Conservation (phyloP, 2,329 filamentous ascomycete genomes). For the Beauveria scarabaeidicola region DNA sequence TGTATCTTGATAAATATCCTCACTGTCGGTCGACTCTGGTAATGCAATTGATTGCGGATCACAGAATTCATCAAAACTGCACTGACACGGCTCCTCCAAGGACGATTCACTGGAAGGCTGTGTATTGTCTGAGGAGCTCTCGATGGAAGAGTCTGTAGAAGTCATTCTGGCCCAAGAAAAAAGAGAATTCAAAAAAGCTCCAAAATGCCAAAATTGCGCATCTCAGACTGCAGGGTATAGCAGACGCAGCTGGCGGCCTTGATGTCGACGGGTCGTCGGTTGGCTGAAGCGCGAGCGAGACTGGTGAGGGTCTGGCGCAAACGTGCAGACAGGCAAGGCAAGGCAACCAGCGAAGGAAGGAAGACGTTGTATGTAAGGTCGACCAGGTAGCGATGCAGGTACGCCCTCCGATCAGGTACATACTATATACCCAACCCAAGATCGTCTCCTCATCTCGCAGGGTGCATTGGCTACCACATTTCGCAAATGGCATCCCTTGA, state of each 20-base stretch:
- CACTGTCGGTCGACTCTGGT: conserved; percentile 4
- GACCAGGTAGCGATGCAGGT: neutral
- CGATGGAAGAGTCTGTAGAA: conserved; percentile 1
- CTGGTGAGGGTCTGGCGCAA: neutral
- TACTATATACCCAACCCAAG: neutral
- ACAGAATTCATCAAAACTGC: neutral
- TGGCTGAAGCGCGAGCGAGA: neutral
- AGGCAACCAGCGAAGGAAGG: neutral
- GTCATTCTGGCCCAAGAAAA: conserved; percentile 10
- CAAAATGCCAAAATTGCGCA: conserved; percentile 9
- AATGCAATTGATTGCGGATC: neutral
- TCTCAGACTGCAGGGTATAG: neutral
- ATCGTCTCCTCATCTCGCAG: neutral
- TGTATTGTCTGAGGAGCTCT: neutral
- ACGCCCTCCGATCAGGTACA: neutral
- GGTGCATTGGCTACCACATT: neutral
- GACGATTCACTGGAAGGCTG: conserved; percentile 1
- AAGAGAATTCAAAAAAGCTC: conserved; percentile 4
- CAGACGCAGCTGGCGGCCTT: neutral
- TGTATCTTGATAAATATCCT: conserved; percentile 2
- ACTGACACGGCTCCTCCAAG: conserved; percentile 1
- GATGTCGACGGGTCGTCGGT: neutral
- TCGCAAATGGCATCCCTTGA: neutral
- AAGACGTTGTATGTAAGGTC: neutral
- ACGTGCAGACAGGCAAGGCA: neutral